A percentile compares a stretch with the other conserved stretches of the same genome.
These are phyloP conservation scores for Licmophora abbreviata DNA, from an alignment of 108 stramenopile species.

Conservation along the genomic window DNA sequence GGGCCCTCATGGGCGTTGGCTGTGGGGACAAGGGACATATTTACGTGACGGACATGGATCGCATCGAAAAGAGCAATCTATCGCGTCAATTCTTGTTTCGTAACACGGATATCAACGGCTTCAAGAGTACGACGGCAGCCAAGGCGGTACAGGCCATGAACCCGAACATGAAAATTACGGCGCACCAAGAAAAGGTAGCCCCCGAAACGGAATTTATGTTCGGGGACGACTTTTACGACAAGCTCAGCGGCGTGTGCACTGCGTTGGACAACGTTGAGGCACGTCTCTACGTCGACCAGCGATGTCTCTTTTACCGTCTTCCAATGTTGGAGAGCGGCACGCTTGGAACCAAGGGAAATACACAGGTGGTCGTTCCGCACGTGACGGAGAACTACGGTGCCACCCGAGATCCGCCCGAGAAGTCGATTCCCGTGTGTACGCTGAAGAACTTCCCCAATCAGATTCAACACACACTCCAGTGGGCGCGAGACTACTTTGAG, in stretches of 20 bases:
- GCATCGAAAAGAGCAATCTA: conserved; percentile 96
- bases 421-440: conserved; percentile 97
- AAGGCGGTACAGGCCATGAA: conserved; percentile 89
- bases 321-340: conserved; percentile 99
- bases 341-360: conserved; percentile 96
- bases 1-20: conserved; percentile 98
- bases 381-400: conserved; percentile 98
- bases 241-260: conserved; percentile 92
- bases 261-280: conserved; percentile 99
- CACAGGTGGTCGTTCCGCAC: conserved; percentile 94
- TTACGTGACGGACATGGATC: conserved; percentile 98
- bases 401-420: conserved; percentile 96
- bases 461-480: conserved; percentile 97
- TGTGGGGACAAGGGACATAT: conserved; percentile 76
- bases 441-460: conserved; percentile 99
- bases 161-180: conserved; percentile 69
- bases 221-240: conserved; percentile 95
- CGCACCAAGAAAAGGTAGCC: conserved; percentile 90
- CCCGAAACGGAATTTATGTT: conserved; percentile 93
- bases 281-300: conserved; percentile 94
- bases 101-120: conserved; percentile 84
- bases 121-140: conserved; percentile 90
- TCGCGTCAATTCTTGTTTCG: conserved; percentile 97
- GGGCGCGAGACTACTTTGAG: conserved; percentile 99
- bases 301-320: conserved; percentile 91